Base-by-base conservation (phyloP, 768 basidiomycete genomes). In the Naganishia randhawae region DNA sequence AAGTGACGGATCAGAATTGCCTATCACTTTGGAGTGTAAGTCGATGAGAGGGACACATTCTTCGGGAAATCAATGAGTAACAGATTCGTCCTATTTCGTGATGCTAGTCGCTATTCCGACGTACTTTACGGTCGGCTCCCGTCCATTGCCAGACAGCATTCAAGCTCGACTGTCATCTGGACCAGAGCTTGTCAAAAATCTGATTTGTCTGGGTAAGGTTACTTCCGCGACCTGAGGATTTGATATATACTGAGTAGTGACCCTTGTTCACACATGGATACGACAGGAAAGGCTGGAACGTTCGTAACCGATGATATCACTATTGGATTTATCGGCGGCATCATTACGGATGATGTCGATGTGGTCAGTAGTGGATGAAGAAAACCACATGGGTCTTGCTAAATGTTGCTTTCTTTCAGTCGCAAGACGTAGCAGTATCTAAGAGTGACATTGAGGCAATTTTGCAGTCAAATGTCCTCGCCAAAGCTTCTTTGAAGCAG, bases 111-210 rank as follows among this genome's bases (percentile, higher is more conserved):
- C 94, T 13, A 81, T 95, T 19, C 89, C 91, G 74, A 93, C 91
- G 73, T 97, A 95, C 81, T 87, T 96, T 67, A 93, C 92, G 85
- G 88, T 92, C 77, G 94, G 94, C 19, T 85, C 87, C 63, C 81
- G 86, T 71, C 86, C 88, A 1, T 79, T 97, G 16, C 92, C 93
- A 5, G 82, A 84, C 51, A 77, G 81, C 31, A 87, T 96, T 19
- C 85, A 90, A 67, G 86, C 22, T 84, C 85, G 77, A 88, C 87
- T 1, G 87, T 87, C 1, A 5, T 10, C 50, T 37, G 91, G 91
- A 42, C 65, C 53, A n/a, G 88, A 93, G 75, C 75, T 98, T 29
- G 88, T 87, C 76, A 84, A 85, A 71, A 91, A 92, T 74, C 85
- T 98, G 9, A 90, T 90, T 73, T 84, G 94, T 27, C 82, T 97